phyloP scores from a whole-genome alignment of 257 asterid species.

The Solanum paucissectum region DNA sequence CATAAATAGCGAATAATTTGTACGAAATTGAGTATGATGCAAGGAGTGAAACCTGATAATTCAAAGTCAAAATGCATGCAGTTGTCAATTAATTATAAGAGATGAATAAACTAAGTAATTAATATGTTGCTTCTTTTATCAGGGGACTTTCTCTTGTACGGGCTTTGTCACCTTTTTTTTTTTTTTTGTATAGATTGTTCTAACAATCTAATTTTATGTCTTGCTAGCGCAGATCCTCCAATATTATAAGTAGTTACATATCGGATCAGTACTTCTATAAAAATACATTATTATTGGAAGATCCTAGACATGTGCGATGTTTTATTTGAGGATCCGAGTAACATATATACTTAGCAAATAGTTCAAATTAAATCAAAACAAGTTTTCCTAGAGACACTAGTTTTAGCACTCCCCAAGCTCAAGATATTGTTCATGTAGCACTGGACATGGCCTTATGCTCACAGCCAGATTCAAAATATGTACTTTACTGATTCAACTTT shows the following conservation, averaged over 20 bases:
- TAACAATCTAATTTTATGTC: neutral
- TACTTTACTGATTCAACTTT: neutral
- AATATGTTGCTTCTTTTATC: neutral
- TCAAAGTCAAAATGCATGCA: neutral
- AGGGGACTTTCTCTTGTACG: neutral
- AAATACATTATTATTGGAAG: neutral
- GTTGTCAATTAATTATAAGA: neutral
- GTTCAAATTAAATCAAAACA: neutral
- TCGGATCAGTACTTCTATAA: neutral
- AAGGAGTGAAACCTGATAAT: constrained; percentile 46
- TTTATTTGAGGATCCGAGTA: neutral
- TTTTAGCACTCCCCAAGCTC: neutral
- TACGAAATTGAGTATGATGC: constrained; percentile 63
- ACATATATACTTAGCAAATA: neutral
- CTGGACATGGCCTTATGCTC: neutral
- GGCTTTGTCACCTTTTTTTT: neutral
- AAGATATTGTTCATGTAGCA: neutral
- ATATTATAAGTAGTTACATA: neutral
- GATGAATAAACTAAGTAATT: neutral
- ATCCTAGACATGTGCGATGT: neutral
- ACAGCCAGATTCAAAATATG: neutral
- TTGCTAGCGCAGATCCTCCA: neutral
- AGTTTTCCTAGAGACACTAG: neutral
- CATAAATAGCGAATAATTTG: constrained; percentile 53
- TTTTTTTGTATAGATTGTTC: neutral